Base-by-base conservation (phyloP, 176 grass and related monocot genomes). In the Oryza rufipogon region DNA sequence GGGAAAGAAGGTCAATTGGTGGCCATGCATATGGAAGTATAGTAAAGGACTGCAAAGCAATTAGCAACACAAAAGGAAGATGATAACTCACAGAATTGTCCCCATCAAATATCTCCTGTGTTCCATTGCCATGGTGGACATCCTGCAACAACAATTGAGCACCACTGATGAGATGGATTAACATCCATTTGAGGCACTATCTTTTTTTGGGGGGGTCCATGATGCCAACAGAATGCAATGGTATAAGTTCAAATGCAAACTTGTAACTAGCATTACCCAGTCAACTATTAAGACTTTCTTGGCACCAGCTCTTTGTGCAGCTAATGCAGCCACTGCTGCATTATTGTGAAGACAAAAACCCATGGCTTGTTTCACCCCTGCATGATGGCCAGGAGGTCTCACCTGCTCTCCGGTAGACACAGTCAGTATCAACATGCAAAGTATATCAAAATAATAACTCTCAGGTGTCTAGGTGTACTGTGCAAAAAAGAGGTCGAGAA, bases 331-430 rank as follows among this genome's bases (percentile, higher is more conserved):
- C 80, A 98, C 87, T 78, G 96, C 96, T 74, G 89, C 93, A 84
- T 95, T 98, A 73, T 98, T 98, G 78, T 98, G 96, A 77, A 98
- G 91, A 88, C 96, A 98, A 87, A 98, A 98, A 13, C 96, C 96
- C 93, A 98, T 98, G 89, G 96, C 91, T 83, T 98, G 93, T 71
- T 88, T 87, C 76, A 95, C 86, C 87, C 91, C 91, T 64, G 96
- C 96, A 87, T 98, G 96, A 92, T 98, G 96, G 33, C 96, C 96
- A 74, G 96, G 96, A 90, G 96, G 96, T 74, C 96, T 95, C 73
- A 98, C 96, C 96, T 98, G 82, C 68, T 44, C 66, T 69, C 44
- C 58, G 58, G 48, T 69, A 83, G 48, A 77, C 13, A 66, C 7
- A 22, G 61, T 78, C 54, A 74, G 39, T 71, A 80, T 15, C 48